Evolutionary conservation across 2,329 filamentous ascomycete genomes (phyloP).

Genomic region (Pyricularia sp.): DNA sequence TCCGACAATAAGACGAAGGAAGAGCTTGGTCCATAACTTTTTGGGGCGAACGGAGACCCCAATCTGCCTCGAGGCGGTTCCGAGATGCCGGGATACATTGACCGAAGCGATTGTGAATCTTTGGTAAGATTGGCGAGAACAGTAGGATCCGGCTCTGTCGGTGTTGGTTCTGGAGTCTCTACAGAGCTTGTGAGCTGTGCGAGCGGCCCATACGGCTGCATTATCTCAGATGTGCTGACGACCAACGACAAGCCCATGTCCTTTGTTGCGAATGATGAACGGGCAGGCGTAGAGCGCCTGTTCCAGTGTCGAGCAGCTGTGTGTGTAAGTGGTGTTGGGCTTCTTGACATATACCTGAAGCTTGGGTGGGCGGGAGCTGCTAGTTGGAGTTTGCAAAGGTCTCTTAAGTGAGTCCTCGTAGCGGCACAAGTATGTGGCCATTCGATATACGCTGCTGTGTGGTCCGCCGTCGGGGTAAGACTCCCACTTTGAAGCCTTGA

Average conservation of each 20-base stretch:
- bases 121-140: too few species aligned
- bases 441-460: conserved; percentile 38
- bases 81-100: neutral
- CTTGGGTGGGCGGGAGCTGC: conserved; percentile 30
- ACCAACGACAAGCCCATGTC: conserved; percentile 56
- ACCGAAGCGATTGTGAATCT: neutral
- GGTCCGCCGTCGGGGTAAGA: conserved; percentile 43
- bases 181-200: conserved; percentile 44
- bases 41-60: conserved; percentile 46
- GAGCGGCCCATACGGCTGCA: conserved; percentile 53
- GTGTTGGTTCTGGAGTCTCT: conserved; percentile 8
- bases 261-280: conserved; percentile 45
- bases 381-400: conserved; percentile 50
- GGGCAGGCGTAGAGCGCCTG: conserved; percentile 36
- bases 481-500: conserved; percentile 36
- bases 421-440: conserved; percentile 58
- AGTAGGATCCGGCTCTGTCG: conserved; percentile 9
- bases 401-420: conserved; percentile 51
- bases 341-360: conserved; percentile 38
- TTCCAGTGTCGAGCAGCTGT: conserved; percentile 39
- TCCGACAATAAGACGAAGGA: neutral
- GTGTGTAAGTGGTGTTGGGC: conserved; percentile 46
- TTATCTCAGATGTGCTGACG: conserved; percentile 53
- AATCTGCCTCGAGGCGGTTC: conserved; percentile 22
- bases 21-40: conserved; percentile 55